Evolutionary conservation across 2,329 filamentous ascomycete species (phyloP).

Genomic region (Colletotrichum tanaceti): DNA sequence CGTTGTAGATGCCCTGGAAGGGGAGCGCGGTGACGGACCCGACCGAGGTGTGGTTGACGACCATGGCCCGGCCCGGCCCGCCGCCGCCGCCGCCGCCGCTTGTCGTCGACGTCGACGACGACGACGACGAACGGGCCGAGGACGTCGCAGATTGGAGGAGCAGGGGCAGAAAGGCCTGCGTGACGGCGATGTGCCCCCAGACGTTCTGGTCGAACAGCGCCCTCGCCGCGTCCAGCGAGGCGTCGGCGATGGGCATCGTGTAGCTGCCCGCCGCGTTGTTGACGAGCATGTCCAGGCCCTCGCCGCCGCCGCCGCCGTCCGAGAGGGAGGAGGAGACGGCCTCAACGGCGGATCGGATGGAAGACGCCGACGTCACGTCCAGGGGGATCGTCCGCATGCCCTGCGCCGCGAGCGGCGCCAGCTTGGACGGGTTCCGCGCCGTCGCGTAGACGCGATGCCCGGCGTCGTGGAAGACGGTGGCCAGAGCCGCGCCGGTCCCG

Average conservation of each 20-base stretch:
- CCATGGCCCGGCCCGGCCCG: background rate
- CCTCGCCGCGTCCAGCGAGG: constrained; percentile 44
- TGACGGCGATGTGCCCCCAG: constrained; percentile 46
- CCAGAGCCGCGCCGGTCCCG: constrained; percentile 47
- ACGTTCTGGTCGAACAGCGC: constrained; percentile 48
- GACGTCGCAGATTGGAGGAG: constrained; percentile 4
- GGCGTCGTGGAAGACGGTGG: constrained; percentile 40
- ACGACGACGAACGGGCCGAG: background rate
- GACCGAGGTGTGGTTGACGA: constrained; percentile 42
- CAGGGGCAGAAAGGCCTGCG: constrained; percentile 45
- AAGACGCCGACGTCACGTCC: constrained; percentile 48
- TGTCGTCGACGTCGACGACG: no score
- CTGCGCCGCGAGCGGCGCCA: constrained; percentile 43
- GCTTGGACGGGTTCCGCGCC: constrained; percentile 46
- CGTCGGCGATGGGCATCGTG: constrained; percentile 47
- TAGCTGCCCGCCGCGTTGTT: constrained; percentile 49
- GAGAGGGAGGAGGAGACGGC: constrained; percentile 16
- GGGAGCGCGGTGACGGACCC: constrained; percentile 25
- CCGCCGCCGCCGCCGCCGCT: no score
- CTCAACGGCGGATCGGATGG: constrained; percentile 43
- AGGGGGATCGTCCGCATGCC: constrained; percentile 44
- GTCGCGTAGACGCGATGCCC: constrained; percentile 51
- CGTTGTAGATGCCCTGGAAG: constrained; percentile 42
- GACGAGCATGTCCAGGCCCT: constrained; percentile 46
- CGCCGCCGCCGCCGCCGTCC: no score